Conservation (phyloP, 192 early-diverging fungal species). For the Backusella tuberculispora region DNA sequence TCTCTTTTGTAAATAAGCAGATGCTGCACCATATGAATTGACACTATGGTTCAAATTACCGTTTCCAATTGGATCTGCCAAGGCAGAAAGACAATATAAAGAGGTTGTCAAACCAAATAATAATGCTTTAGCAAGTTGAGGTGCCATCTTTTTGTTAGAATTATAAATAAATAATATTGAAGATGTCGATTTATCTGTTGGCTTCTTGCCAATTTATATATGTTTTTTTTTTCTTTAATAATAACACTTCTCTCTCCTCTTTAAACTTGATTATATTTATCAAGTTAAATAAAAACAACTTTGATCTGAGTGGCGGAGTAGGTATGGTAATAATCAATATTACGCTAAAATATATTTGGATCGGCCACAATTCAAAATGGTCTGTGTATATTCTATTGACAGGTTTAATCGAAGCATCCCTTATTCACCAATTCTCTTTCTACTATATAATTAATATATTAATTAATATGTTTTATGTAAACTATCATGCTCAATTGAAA, state of each 20-base stretch:
- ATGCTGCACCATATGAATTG: neutral
- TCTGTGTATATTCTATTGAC: neutral
- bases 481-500: neutral
- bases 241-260: neutral
- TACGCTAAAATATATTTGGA: conserved; percentile 9
- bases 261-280: conserved; percentile 8
- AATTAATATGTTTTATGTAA: too few relatives aligned
- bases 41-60: neutral
- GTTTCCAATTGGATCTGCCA: neutral
- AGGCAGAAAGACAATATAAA: neutral
- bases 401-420: neutral
- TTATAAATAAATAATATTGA: neutral
- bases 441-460: too few relatives aligned
- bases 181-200: neutral
- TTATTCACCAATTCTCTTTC: neutral
- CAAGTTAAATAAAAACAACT: neutral
- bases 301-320: conserved; percentile 3
- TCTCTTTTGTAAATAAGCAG: neutral
- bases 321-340: neutral
- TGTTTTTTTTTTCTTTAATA: neutral
- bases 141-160: neutral
- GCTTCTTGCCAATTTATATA: neutral
- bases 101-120: neutral
- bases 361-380: neutral
- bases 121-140: neutral